Evolutionary conservation across 2,329 filamentous ascomycete species (phyloP).

Genomic region (Endothia cerciana): DNA sequence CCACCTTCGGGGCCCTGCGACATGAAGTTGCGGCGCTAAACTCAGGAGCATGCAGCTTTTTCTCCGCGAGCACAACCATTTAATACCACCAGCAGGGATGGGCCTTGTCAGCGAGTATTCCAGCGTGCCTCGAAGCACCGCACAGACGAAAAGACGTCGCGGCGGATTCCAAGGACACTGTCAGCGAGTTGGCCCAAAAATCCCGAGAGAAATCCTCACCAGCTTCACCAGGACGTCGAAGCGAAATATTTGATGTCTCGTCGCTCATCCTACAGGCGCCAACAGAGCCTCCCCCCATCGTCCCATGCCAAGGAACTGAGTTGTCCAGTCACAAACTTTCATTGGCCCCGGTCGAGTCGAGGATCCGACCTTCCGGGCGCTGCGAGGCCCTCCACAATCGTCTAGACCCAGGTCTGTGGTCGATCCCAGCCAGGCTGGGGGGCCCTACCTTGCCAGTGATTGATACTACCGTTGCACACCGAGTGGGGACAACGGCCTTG

Average conservation of each 20-base stretch:
- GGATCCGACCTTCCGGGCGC: conserved; percentile 2
- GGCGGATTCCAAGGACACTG: not conserved
- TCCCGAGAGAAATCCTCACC: no score
- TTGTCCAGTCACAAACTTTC: not conserved
- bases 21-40: conserved; percentile 17
- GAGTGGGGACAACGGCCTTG: conserved; percentile 1
- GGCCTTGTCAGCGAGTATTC: conserved; percentile 23
- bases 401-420: not conserved
- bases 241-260: not conserved
- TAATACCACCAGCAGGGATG: conserved; percentile 20
- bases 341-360: conserved; percentile 4
- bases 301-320: not conserved
- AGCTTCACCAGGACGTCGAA: not conserved
- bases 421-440: not conserved
- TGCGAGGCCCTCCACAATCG: not conserved
- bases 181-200: not conserved
- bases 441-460: not conserved
- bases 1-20: conserved; percentile 14
- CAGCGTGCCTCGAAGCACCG: conserved; percentile 16
- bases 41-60: conserved; percentile 12
- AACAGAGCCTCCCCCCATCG: not conserved
- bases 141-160: conserved; percentile 2
- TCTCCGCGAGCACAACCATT: conserved; percentile 6
- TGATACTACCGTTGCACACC: conserved; percentile 13
- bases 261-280: not conserved